Conservation (phyloP, 805 yeast genomes). For the Grigorovia humatica region DNA sequence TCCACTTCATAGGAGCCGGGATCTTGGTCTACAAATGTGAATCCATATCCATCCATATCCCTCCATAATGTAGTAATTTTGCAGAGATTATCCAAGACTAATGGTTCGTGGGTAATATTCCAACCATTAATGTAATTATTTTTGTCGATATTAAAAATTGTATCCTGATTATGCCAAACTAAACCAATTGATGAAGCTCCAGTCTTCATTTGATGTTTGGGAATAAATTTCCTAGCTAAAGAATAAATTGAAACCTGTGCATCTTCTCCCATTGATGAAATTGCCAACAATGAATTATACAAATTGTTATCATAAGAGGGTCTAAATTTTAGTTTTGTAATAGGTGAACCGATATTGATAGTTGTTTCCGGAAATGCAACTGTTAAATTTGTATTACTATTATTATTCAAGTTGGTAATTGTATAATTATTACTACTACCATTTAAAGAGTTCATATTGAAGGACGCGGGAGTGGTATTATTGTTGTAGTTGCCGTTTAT, state of each 20-base stretch:
- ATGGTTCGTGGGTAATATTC: slow-evolving; percentile 25
- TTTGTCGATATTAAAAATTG: slow-evolving; percentile 27
- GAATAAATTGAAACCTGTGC: slow-evolving; percentile 61
- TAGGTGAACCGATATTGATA: slow-evolving; percentile 66
- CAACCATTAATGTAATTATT: slow-evolving; percentile 25
- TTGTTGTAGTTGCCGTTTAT: background rate
- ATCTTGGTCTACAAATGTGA: slow-evolving; percentile 22
- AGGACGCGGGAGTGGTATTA: background rate
- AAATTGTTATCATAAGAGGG: slow-evolving; percentile 29
- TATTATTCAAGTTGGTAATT: background rate
- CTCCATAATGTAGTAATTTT: slow-evolving; percentile 26
- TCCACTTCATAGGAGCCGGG: slow-evolving; percentile 15
- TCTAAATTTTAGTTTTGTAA: slow-evolving; percentile 40
- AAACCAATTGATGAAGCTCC: slow-evolving; percentile 25
- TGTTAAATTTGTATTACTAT: slow-evolving; percentile 7
- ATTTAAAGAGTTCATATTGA: background rate
- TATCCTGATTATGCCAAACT: slow-evolving; percentile 29
- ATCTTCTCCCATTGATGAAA: slow-evolving; percentile 62
- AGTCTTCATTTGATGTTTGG: slow-evolving; percentile 37
- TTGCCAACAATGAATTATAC: slow-evolving; percentile 57
- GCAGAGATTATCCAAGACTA: slow-evolving; percentile 21
- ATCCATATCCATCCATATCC: slow-evolving; percentile 29
- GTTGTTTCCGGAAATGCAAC: slow-evolving; percentile 51
- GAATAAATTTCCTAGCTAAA: slow-evolving; percentile 60
- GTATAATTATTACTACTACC: background rate